A percentile compares a stretch with the other conserved stretches of the same genome.
Conservation (phyloP, 1,284 basidiomycete species). For the Cryptococcus sp. region DNA sequence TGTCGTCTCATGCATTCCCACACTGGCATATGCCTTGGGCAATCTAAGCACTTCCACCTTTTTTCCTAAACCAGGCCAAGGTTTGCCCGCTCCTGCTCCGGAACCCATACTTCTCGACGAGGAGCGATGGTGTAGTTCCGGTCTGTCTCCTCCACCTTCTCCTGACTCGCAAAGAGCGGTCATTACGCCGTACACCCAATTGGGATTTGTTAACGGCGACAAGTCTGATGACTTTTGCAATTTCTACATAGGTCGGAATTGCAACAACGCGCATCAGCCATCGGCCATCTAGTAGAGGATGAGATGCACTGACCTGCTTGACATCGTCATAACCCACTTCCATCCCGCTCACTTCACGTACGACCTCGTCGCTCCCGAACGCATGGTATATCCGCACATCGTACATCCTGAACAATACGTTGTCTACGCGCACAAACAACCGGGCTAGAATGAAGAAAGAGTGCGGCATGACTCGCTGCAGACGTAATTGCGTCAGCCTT, state of each 20-base stretch:
- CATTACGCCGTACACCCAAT: slow-evolving; percentile 78
- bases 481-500: not conserved
- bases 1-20: no score
- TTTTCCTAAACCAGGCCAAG: slow-evolving; percentile 74
- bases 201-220: slow-evolving; percentile 83
- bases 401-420: slow-evolving; percentile 86
- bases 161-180: slow-evolving; percentile 35
- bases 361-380: slow-evolving; percentile 62
- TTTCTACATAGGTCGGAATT: slow-evolving; percentile 56
- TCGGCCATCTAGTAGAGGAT: not conserved
- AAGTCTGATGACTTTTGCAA: slow-evolving; percentile 81
- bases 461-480: slow-evolving; percentile 94
- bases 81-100: slow-evolving; percentile 50
- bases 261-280: not conserved
- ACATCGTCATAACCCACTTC: slow-evolving; percentile 84
- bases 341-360: slow-evolving; percentile 84
- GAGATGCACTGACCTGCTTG: slow-evolving; percentile 62
- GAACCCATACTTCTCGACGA: slow-evolving; percentile 49
- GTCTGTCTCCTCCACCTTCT: not conserved
- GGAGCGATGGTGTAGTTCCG: slow-evolving; percentile 28
- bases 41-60: slow-evolving; percentile 39
- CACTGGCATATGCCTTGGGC: not conserved
- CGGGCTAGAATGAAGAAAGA: slow-evolving; percentile 88
- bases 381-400: slow-evolving; percentile 91
- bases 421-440: slow-evolving; percentile 92